Evolutionary conservation across 148 eudicot species (phyloP), one percentile per base, ranked within the genome.

Genomic region (Rhododendron simsii): DNA sequence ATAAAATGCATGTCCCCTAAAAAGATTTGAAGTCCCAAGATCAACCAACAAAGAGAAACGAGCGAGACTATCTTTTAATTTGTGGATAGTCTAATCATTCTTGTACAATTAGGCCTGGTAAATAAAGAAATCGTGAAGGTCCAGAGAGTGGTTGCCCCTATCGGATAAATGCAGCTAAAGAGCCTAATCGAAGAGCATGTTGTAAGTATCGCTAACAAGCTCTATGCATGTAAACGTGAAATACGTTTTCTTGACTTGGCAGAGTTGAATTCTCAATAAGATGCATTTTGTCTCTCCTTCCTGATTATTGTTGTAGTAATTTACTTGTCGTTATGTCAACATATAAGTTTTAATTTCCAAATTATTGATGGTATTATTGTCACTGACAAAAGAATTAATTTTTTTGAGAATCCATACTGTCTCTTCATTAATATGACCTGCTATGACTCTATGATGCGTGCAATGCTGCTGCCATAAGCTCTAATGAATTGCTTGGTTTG

Each of bases 71-170:
- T 4, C 6, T 78, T 78, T 47, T 78, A 48, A 57, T 55, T 33
- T 37, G 15, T 41, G 30, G 48, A 53, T 30, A 9, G 16, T 30
- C 28, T 4, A 45, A 39, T 78, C 13, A 21, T 59, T 48, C 57
- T 83, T 83, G 61, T 76, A 45, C 26, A 69, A 45, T 51, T 78
- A 41, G 80, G 86, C 84, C 89, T 95, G 99, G 95, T 97, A 84
- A 97, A 97, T 92, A 95, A 95, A 91, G 99, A 97, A 88, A 97
- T 97, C 21, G 99, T 97, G 85, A 97, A 97, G 90, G 90, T 95
- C 87, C 99, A 97, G 92, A 95, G 99, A 93, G 98, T 97, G 90
- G 93, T 92, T 87, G 98, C 99, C 79, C 96, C 96, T 15, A 98
- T 95, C 21, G 98, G 99, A 73, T 98, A 95, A 92, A 93, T 94